Conservation (phyloP, 2,329 filamentous ascomycete species). For the Hymenoscyphus linearis region DNA sequence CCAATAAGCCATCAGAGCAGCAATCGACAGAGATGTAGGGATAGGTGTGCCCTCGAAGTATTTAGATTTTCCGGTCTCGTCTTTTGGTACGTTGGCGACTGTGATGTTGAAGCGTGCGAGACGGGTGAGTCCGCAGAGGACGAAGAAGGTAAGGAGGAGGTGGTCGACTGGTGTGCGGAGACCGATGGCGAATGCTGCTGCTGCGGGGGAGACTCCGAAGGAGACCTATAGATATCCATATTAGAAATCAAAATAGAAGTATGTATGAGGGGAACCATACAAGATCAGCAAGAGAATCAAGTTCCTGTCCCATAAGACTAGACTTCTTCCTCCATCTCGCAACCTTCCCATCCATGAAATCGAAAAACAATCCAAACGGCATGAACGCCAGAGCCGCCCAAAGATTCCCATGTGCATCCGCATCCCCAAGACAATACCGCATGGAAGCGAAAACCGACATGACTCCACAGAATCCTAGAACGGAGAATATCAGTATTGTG, state of each 20-base stretch:
- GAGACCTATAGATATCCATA: constrained; percentile 64
- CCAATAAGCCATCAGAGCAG: constrained; percentile 85
- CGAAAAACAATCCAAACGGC: constrained; percentile 92
- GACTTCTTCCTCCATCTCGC: constrained; percentile 96
- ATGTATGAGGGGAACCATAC: constrained; percentile 45
- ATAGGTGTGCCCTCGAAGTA: constrained; percentile 98
- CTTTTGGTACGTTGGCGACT: constrained; percentile 82
- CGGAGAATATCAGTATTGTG: background rate
- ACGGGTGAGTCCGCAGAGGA: constrained; percentile 88
- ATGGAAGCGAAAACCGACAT: constrained; percentile 96
- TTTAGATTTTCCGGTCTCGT: constrained; percentile 81
- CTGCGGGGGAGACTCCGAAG: constrained; percentile 86
- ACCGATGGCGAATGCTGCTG: constrained; percentile 82
- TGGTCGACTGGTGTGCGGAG: constrained; percentile 82
- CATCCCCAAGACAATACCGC: constrained; percentile 79
- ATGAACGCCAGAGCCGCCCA: constrained; percentile 83
- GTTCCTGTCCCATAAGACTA: constrained; percentile 94
- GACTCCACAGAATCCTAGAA: constrained; percentile 72
- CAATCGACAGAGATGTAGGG: constrained; percentile 79
- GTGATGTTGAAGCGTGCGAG: constrained; percentile 98
- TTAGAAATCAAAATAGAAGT: background rate
- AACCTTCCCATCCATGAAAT: constrained; percentile 96
- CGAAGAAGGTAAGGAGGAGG: constrained; percentile 75
- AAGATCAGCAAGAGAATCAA: constrained; percentile 92
- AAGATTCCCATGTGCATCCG: constrained; percentile 60